These are phyloP conservation scores for Botrytis hyacinthi DNA, from an alignment of 2,329 filamentous ascomycete genomes.

Conservation along the genomic window DNA sequence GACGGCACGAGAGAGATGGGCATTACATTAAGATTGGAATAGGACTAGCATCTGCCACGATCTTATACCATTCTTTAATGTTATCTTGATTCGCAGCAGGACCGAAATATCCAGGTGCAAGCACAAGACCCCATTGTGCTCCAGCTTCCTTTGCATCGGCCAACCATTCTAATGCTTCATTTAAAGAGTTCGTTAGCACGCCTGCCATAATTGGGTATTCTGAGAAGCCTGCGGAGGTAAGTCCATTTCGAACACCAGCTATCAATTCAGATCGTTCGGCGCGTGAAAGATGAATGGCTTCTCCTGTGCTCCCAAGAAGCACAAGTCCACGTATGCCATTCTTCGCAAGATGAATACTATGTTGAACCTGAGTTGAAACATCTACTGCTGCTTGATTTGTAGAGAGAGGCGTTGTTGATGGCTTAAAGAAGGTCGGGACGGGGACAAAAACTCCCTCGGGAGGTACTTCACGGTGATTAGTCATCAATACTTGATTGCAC, in stretches of 20 bases:
- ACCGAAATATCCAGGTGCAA: slow-evolving; percentile 58
- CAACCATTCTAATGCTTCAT: slow-evolving; percentile 52
- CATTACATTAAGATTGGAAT: slow-evolving; percentile 60
- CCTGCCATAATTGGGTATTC: slow-evolving; percentile 59
- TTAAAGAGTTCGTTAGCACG: slow-evolving; percentile 54
- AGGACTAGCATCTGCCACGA: slow-evolving; percentile 56
- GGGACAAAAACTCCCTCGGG: slow-evolving; percentile 52
- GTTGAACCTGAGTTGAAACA: slow-evolving; percentile 52
- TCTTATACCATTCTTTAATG: slow-evolving; percentile 57
- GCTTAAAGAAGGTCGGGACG: slow-evolving; percentile 57
- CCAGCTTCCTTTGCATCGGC: slow-evolving; percentile 51
- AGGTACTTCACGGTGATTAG: slow-evolving; percentile 10
- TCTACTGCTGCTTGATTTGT: slow-evolving; percentile 45
- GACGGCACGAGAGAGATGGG: slow-evolving; percentile 12
- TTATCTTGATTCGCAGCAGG: slow-evolving; percentile 48
- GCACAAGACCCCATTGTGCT: slow-evolving; percentile 61
- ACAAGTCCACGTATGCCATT: slow-evolving; percentile 59
- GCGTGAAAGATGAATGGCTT: slow-evolving; percentile 58
- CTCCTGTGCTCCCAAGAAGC: slow-evolving; percentile 59
- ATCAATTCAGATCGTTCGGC: slow-evolving; percentile 46
- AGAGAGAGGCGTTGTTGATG: slow-evolving; percentile 21
- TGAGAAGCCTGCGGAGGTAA: slow-evolving; percentile 52
- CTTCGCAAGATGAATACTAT: slow-evolving; percentile 56
- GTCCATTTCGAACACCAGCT: slow-evolving; percentile 36
- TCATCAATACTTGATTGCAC: slow-evolving; percentile 3